These are phyloP conservation scores for Austroboletus festivus DNA, from an alignment of 768 basidiomycete genomes.

Conservation along the genomic window DNA sequence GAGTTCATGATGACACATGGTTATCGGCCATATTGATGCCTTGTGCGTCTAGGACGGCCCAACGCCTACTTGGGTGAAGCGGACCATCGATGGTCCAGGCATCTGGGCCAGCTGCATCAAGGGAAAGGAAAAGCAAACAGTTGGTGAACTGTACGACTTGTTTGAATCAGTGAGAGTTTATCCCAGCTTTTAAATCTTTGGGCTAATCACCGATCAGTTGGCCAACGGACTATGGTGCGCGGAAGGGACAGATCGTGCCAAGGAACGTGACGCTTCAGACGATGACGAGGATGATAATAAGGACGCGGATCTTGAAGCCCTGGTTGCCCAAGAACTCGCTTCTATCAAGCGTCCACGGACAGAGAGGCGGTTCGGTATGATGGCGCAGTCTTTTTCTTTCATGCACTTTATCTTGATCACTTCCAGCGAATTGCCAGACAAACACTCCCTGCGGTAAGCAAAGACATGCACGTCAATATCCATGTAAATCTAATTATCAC, in stretches of 20 bases:
- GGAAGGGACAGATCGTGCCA: conserved; percentile 24
- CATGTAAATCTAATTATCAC: not conserved
- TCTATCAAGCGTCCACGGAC: conserved; percentile 63
- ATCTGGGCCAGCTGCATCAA: conserved; percentile 85
- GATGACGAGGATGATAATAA: conserved; percentile 37
- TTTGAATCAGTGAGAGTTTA: conserved; percentile 65
- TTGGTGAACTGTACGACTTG: conserved; percentile 74
- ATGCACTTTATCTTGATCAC: conserved; percentile 1
- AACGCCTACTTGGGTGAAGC: conserved; percentile 61
- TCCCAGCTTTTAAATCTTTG: conserved; percentile 1
- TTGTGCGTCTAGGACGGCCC: conserved; percentile 48
- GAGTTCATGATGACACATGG: conserved; percentile 11
- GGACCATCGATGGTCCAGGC: conserved; percentile 73
- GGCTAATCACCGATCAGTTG: conserved; percentile 43
- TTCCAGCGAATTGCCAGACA: conserved; percentile 68
- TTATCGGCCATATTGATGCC: conserved; percentile 2
- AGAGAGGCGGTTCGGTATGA: conserved; percentile 64
- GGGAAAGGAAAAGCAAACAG: conserved; percentile 76
- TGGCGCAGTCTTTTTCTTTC: not conserved
- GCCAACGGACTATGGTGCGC: conserved; percentile 70
- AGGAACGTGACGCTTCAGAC: conserved; percentile 30
- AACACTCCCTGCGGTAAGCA: conserved; percentile 71
- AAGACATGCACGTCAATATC: not conserved
- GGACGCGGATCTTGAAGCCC: conserved; percentile 62
- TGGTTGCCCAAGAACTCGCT: conserved; percentile 69